Percentiles rank a stretch among this genome's conserved stretches.
Evolutionary conservation across 345 rosid genomes (phyloP).

Genomic region (Pistacia integerrima): DNA sequence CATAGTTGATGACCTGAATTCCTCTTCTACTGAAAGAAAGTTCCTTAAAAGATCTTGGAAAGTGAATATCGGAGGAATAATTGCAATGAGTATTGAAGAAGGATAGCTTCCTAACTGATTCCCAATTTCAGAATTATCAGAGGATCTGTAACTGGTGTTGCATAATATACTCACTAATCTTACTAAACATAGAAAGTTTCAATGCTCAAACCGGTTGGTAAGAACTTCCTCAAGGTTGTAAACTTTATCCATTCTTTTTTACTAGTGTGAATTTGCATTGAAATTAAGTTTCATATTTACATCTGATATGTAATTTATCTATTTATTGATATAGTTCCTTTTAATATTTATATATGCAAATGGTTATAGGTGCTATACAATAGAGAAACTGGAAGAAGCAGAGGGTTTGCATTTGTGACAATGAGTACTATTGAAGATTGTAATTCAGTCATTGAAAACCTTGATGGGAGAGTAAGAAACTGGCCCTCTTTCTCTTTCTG

Average conservation of each 20-base stretch:
- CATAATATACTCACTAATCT: neutral
- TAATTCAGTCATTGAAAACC: conserved; percentile 63
- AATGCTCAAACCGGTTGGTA: too few species aligned
- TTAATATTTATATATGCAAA: conserved; percentile 11
- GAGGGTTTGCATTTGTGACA: conserved; percentile 91
- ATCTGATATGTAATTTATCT: neutral
- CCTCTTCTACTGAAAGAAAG: neutral
- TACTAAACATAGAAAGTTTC: too few species aligned
- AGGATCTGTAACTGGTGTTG: neutral
- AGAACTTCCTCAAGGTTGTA: neutral
- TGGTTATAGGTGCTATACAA: conserved; percentile 70
- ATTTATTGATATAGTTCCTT: neutral
- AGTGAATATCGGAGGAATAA: neutral
- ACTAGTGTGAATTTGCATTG: neutral
- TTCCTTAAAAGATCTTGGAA: neutral
- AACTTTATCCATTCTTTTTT: too few species aligned
- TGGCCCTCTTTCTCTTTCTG: neutral
- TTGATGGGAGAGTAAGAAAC: conserved; percentile 82
- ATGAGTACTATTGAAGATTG: conserved; percentile 91
- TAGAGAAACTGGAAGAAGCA: conserved; percentile 77
- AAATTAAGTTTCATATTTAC: neutral
- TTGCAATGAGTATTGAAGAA: neutral
- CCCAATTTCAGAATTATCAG: conserved; percentile 10
- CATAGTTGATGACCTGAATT: neutral
- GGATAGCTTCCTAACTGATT: neutral